Base-by-base conservation (phyloP, 2,329 filamentous ascomycete genomes). In the Penicillium sp. region DNA sequence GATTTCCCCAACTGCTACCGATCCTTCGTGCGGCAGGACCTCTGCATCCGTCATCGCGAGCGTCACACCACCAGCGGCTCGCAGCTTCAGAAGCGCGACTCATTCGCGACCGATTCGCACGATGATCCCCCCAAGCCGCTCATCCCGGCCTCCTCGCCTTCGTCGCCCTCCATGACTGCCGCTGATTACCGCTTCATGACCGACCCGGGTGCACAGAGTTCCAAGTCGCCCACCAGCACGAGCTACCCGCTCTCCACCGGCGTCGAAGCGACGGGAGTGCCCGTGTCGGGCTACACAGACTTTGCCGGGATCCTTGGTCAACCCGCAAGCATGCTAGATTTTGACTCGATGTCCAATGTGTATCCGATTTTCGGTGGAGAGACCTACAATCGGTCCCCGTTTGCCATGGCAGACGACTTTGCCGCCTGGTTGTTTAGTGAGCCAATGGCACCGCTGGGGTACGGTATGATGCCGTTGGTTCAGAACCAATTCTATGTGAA, bases 1-100 rank as follows among this genome's bases (percentile, higher is more conserved):
- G 87, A 94, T 60, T 95, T 90, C 57, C 87, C 87, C 14, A 88
- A 90, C 59, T 98, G 93, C 67, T 81, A 83, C 45, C 84, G 91
- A 36, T 84, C 86, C 20, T 98, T 97, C 69, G 91, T 97, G 42
- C 83, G 93, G 48, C 87, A 94, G 52, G 93, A 98, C 65, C 75
- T 98, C 43, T 89, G 93, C 61, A 85, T 93, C 59, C 83, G 87
- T 28, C 87, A 93, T 66, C 79, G 83, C 60, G 86, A 91, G 62
- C 80, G 87, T 29, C 87, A 91, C 65, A 86, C 82, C 9, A 86
- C 84, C 19, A 67, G 71, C 39, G 72, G 72, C 27, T 75, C 72
- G n/a, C 71, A 74, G 48, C 54, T 74, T 11, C 71, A 74, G 51
- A 71, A 72, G 50, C 70, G 72, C 44, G 71, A 75, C 46, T 61